Evolutionary conservation across 2,329 filamentous ascomycete genomes (phyloP).

Genomic region (Paecilomyces formosus): DNA sequence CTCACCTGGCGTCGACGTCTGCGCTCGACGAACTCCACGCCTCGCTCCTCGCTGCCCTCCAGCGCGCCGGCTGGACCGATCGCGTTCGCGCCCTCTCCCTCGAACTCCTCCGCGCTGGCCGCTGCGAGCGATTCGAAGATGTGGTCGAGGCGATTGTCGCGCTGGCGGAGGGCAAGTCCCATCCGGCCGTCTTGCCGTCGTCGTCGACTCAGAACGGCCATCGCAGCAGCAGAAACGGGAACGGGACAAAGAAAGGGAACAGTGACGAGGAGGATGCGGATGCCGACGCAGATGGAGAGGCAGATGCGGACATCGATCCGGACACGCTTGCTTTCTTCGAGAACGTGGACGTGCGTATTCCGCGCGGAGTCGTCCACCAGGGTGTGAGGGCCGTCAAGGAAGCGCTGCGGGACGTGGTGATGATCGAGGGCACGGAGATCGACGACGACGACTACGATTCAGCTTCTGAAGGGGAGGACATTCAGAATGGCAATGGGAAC

Average conservation of each 20-base stretch:
- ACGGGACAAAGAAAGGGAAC: conserved; percentile 1
- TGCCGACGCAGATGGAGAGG: conserved; percentile 1
- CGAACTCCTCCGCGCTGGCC: conserved; percentile 50
- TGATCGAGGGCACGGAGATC: conserved; percentile 29
- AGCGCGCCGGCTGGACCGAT: conserved; percentile 53
- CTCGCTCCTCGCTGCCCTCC: conserved; percentile 47
- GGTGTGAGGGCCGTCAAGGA: conserved; percentile 46
- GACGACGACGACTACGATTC: conserved; percentile 10
- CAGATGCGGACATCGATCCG: conserved; percentile 5
- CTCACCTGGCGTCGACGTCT: conserved; percentile 40
- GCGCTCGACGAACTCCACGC: conserved; percentile 50
- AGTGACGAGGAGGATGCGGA: not conserved
- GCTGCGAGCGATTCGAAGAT: conserved; percentile 51
- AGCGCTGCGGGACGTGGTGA: conserved; percentile 45
- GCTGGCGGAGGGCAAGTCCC: conserved; percentile 30
- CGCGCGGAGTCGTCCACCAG: conserved; percentile 41
- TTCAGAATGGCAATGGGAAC: not conserved
- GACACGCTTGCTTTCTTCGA: conserved; percentile 21
- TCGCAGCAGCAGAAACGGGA: conserved; percentile 14
- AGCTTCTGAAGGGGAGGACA: conserved; percentile 6
- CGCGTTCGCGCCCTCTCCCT: conserved; percentile 48
- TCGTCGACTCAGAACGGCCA: conserved; percentile 4
- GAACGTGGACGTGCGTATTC: conserved; percentile 41
- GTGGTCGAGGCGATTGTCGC: conserved; percentile 47
- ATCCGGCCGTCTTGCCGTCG: conserved; percentile 13